phyloP scores from a whole-genome alignment of 2,329 filamentous ascomycete genomes.

The Colletotrichum phormii region DNA sequence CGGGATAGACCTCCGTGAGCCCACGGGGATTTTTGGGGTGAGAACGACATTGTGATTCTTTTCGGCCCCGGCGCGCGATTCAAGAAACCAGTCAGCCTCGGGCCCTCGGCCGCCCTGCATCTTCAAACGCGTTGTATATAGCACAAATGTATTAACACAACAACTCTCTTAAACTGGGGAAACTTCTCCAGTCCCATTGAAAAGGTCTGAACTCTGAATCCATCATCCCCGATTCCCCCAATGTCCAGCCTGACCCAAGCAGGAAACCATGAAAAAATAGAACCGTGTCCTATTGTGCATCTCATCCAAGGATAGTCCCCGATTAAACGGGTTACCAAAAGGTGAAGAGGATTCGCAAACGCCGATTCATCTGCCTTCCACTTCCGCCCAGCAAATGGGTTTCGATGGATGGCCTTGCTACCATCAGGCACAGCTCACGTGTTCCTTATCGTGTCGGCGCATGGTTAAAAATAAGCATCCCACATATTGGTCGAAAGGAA shows the following conservation, averaged over 20 bases:
- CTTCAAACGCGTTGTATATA: background rate
- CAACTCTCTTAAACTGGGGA: background rate
- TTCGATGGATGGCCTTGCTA: slow-evolving; percentile 20
- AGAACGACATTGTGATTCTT: background rate
- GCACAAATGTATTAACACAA: background rate
- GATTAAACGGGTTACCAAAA: background rate
- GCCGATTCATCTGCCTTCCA: background rate
- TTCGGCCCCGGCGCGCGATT: background rate
- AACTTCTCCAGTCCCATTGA: too few relatives aligned
- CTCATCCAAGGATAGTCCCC: background rate
- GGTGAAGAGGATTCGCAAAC: background rate
- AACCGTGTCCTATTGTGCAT: background rate
- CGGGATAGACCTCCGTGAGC: background rate
- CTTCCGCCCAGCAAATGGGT: background rate
- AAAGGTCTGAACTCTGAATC: background rate
- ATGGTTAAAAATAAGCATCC: slow-evolving; percentile 4
- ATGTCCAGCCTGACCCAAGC: background rate
- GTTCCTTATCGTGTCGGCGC: background rate
- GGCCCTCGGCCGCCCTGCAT: background rate
- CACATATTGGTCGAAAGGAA: background rate
- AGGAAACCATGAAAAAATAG: background rate
- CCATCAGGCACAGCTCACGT: slow-evolving; percentile 24
- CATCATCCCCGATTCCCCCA: background rate
- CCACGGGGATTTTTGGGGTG: background rate
- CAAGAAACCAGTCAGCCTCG: background rate